phyloP scores from a whole-genome alignment of 2,329 filamentous ascomycete genomes.

The Ophiosphaerella herpotricha region DNA sequence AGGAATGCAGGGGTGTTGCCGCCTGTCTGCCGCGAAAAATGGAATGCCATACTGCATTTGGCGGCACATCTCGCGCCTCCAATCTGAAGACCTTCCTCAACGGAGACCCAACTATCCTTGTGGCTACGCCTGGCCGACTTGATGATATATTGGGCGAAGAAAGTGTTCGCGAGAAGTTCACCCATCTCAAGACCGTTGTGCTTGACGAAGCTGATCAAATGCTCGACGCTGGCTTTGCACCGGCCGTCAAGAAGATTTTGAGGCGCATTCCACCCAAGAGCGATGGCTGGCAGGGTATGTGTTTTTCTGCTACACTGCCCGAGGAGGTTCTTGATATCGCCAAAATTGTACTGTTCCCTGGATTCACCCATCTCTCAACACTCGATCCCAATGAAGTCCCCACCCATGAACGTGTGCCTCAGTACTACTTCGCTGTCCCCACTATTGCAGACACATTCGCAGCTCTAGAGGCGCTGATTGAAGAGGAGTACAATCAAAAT shows the following conservation, averaged over 20 bases:
- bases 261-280: conserved; percentile 56
- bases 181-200: conserved; percentile 52
- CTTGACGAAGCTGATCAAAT: conserved; percentile 53
- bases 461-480: conserved; percentile 51
- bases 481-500: conserved; percentile 47
- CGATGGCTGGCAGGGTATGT: conserved; percentile 56
- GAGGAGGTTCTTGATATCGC: conserved; percentile 52
- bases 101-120: conserved; percentile 49
- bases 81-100: conserved; percentile 41
- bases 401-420: conserved; percentile 55
- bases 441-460: conserved; percentile 52
- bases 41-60: conserved; percentile 53
- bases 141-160: conserved; percentile 53
- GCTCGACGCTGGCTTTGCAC: conserved; percentile 59
- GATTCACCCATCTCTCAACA: conserved; percentile 50
- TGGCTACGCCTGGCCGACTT: conserved; percentile 55
- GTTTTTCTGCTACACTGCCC: conserved; percentile 54
- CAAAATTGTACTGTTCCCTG: conserved; percentile 50
- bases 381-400: conserved; percentile 52
- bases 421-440: conserved; percentile 53
- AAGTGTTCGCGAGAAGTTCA: conserved; percentile 52
- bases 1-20: conserved; percentile 51
- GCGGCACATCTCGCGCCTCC: conserved; percentile 42
- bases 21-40: conserved; percentile 45
- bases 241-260: conserved; percentile 58